Evolutionary conservation across 495 filamentous ascomycete genomes (phyloP), one percentile per base, ranked within the genome.

Genomic region (Lentithecium fluviatile): DNA sequence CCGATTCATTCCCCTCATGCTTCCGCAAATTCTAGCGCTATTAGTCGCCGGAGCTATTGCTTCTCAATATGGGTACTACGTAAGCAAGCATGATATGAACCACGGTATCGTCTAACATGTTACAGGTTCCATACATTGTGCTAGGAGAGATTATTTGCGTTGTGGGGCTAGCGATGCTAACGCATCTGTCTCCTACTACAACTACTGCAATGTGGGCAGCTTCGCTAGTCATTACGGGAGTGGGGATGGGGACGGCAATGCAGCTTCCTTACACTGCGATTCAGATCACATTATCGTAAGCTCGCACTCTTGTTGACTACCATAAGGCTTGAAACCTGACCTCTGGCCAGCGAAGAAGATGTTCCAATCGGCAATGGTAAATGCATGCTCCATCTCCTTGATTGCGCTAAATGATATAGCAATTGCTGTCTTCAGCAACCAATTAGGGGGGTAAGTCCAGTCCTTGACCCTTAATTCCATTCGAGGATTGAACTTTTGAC

Each of bases 1-100:
- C 12, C 23, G 46, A 17, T 54, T 21, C 40, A 60, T 60, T 10
- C 40, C 58, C 8, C 17, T 60, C 7, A 17, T 34, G 1, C 17
- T 60, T n/a, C 51, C 58, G 11, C 58, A 60, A 24, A 38, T 54
- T 19, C 21, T 60, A n/a, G 48, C 20, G 10, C 1, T 60, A 2
- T 6, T 60, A 8, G 6, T 60, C 6, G n/a, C 43, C n/a, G 58
- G 58, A 32, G 51, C 24, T 15, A 6, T 60, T 6, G 58, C 46
- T 7, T 46, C 48, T 23, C 20, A 20, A n/a, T 60, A 17, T 20
- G 58, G 58, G 3, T 24, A 60, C 23, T 60, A 53, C n/a, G 58
- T 54, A 46, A 36, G 58, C 36, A 17, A 36, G 34, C 3, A 20
- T n/a, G n/a, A 13, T 17, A 29, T 12, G 4, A 23, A 11, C 23